A percentile compares a stretch with the other conserved stretches of the same genome.
Conservation (phyloP, 345 rosid genomes). For the Eutrema heterophyllum region DNA sequence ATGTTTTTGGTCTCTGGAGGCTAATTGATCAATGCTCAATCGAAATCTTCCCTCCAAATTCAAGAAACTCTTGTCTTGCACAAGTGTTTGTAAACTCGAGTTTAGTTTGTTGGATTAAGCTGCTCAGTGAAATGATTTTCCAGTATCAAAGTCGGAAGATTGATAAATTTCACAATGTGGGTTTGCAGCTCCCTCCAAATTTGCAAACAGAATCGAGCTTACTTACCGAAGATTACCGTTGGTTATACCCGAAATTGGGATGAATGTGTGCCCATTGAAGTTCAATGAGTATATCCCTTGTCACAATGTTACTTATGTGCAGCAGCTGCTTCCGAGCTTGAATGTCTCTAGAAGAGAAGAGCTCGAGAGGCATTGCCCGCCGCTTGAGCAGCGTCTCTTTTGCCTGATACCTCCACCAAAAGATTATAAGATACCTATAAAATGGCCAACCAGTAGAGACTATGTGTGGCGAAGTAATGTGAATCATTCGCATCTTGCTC, state of each 20-base stretch:
- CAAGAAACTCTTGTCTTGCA: neutral
- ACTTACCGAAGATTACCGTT: slow-evolving; percentile 51
- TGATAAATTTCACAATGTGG: neutral
- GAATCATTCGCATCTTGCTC: slow-evolving; percentile 84
- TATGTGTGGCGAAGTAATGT: slow-evolving; percentile 93
- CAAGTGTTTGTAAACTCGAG: neutral
- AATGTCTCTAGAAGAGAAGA: slow-evolving; percentile 71
- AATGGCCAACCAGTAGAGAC: slow-evolving; percentile 90
- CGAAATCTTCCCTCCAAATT: neutral
- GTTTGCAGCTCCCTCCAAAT: slow-evolving; percentile 41
- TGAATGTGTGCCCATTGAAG: slow-evolving; percentile 66
- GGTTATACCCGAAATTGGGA: slow-evolving; percentile 53
- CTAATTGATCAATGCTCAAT: too few species aligned
- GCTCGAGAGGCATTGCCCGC: slow-evolving; percentile 87
- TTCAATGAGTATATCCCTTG: slow-evolving; percentile 86
- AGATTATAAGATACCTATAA: slow-evolving; percentile 79
- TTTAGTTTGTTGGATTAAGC: neutral
- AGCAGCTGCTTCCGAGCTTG: slow-evolving; percentile 49
- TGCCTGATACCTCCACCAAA: slow-evolving; percentile 89
- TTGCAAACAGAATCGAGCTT: slow-evolving; percentile 54
- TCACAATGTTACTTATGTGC: slow-evolving; percentile 59
- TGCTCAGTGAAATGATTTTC: neutral
- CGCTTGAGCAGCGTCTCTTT: slow-evolving; percentile 67
- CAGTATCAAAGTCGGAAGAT: too few species aligned
- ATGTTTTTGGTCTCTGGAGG: too few species aligned